Conservation (phyloP, 106 monocot species). For the Posidonia australis region DNA sequence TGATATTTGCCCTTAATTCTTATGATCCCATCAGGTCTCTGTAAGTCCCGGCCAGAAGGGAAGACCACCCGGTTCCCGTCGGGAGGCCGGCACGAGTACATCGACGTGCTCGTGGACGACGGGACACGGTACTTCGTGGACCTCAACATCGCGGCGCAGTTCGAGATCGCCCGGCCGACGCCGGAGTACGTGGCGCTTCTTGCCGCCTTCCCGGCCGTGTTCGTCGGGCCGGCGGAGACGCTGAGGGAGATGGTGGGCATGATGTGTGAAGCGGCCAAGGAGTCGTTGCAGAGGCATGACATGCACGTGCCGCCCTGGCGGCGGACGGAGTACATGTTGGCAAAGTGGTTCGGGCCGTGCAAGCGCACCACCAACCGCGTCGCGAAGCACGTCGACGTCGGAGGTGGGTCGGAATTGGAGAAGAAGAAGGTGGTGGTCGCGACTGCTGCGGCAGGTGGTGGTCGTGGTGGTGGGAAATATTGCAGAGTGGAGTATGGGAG, state of each 20-base stretch:
- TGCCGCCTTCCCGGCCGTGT: slow-evolving; percentile 25
- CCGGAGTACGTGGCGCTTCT: slow-evolving; percentile 27
- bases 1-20: slow-evolving; percentile 1
- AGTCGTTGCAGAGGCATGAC: slow-evolving; percentile 40
- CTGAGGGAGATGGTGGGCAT: slow-evolving; percentile 25
- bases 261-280: slow-evolving; percentile 39
- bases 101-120: slow-evolving; percentile 38
- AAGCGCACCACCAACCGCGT: slow-evolving; percentile 1
- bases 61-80: slow-evolving; percentile 4
- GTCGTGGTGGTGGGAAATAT: not conserved
- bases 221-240: slow-evolving; percentile 28
- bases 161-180: slow-evolving; percentile 61
- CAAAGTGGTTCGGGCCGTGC: slow-evolving; percentile 44
- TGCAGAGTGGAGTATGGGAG: not conserved
- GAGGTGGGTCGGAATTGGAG: too few relatives aligned
- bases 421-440: not conserved
- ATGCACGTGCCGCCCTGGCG: slow-evolving; percentile 83
- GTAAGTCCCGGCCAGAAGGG: slow-evolving; percentile 32
- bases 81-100: slow-evolving; percentile 37
- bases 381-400: too few relatives aligned
- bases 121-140: slow-evolving; percentile 48
- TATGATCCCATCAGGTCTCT: slow-evolving; percentile 36
- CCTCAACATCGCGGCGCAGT: slow-evolving; percentile 32
- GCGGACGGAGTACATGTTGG: slow-evolving; percentile 35
- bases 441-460: not conserved